Evolutionary conservation across 2,329 filamentous ascomycete species (phyloP).

Genomic region (Fusarium albosuccineum): DNA sequence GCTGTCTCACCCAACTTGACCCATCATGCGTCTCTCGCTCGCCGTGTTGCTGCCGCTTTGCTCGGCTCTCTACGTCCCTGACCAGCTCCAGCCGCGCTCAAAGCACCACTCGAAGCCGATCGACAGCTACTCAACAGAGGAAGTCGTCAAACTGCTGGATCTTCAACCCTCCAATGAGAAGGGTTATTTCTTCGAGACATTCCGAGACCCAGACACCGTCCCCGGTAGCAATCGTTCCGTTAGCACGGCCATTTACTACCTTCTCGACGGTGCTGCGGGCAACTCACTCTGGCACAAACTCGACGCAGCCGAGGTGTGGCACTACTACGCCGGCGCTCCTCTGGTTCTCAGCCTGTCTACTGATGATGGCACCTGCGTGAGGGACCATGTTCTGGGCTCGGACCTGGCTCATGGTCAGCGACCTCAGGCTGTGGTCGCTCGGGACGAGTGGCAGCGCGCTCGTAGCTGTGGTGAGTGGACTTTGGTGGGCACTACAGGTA

Average conservation of each 20-base stretch:
- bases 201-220: conserved; percentile 53
- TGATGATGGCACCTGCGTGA: conserved; percentile 54
- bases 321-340: conserved; percentile 66
- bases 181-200: conserved; percentile 63
- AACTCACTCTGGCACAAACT: conserved; percentile 64
- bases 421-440: conserved; percentile 23
- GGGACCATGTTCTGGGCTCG: conserved; percentile 15
- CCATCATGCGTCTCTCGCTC: conserved; percentile 9
- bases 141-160: conserved; percentile 58
- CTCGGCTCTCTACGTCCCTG: conserved; percentile 14
- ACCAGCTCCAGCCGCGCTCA: background rate
- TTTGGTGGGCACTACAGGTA: conserved; percentile 34
- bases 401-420: conserved; percentile 20
- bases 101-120: background rate
- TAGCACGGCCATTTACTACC: conserved; percentile 67
- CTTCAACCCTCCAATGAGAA: conserved; percentile 62
- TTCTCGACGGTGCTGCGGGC: conserved; percentile 59
- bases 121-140: conserved; percentile 49
- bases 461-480: conserved; percentile 26
- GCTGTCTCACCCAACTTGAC: too few relatives aligned
- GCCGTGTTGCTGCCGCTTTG: conserved; percentile 7
- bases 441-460: conserved; percentile 26
- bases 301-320: conserved; percentile 65
- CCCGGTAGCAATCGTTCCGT: conserved; percentile 52
- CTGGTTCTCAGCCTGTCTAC: conserved; percentile 59